A percentile compares a stretch with the other conserved stretches of the same genome.
phyloP scores from a whole-genome alignment of 2,329 filamentous ascomycete genomes.

The Metarhizium anisopliae region DNA sequence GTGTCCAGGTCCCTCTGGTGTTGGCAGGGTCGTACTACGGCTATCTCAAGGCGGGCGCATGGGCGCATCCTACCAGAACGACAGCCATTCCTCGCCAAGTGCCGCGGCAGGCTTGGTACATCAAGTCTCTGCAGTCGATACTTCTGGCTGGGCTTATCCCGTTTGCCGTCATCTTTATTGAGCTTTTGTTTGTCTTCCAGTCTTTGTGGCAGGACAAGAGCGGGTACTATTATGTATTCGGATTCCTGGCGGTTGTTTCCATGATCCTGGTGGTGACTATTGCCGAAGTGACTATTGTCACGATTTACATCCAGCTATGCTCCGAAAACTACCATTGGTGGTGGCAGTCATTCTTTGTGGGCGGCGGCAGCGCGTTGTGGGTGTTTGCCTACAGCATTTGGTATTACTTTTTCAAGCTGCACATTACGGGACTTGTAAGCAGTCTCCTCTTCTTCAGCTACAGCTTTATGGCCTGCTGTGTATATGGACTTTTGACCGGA shows the following conservation, averaged over 20 bases:
- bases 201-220: constrained; percentile 86
- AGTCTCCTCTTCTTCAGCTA: constrained; percentile 79
- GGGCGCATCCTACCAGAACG: constrained; percentile 77
- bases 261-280: constrained; percentile 67
- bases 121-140: constrained; percentile 51
- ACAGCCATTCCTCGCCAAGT: constrained; percentile 63
- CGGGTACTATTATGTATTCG: constrained; percentile 87
- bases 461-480: constrained; percentile 69
- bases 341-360: constrained; percentile 81
- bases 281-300: constrained; percentile 74
- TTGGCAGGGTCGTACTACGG: constrained; percentile 74
- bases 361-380: constrained; percentile 69
- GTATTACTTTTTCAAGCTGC: constrained; percentile 74
- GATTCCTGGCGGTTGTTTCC: constrained; percentile 68
- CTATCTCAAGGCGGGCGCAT: constrained; percentile 55
- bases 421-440: constrained; percentile 72
- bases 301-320: constrained; percentile 75
- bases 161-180: constrained; percentile 82
- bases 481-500: constrained; percentile 74
- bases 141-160: constrained; percentile 70
- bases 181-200: constrained; percentile 79
- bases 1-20: constrained; percentile 78
- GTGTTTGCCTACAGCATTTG: constrained; percentile 75
- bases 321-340: constrained; percentile 86
- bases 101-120: constrained; percentile 68